Base-by-base conservation (phyloP, 176 grass and related monocot genomes). In the Pontederia crassipes region DNA sequence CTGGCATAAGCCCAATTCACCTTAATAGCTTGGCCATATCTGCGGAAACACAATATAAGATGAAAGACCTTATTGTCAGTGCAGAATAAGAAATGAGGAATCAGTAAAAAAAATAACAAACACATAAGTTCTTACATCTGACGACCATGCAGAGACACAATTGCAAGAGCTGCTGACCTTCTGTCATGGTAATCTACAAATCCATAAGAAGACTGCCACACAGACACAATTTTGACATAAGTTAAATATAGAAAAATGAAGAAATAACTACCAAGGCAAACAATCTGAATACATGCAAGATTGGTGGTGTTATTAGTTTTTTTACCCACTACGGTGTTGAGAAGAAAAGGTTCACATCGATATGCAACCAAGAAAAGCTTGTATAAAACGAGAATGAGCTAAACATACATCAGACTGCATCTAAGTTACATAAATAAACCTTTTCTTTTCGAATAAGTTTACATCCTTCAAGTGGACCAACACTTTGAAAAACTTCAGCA, bases 361-460 rank as follows among this genome's bases (percentile, higher is more conserved):
- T 40, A 40, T 40, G 2, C 0, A 71, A 2, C 56, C 8, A 40
- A 12, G 32, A 61, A 79, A 3, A 73, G 17, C 10, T 9, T 9
- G 32, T 40, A 1, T 40, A 40, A 4, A 40, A 40, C 6, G 2
- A 40, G 4, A 40, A 40, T 40, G 32, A 40, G 32, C 6, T 40
- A 7, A 40, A 7, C 32, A 40, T 40, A 7, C 6, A 40, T 40
- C 32, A 40, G 32, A 40, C 2, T 40, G 32, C 32, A 40, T 40
- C 32, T 40, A 40, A 4, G 32, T 4, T 40, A 40, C 6, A 40
- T 7, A 40, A 40, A 40, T 40, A 61, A 15, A 96, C 92, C 92
- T 96, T 96, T 72, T 96, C 92, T 72, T 96, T 96, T 55, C 87
- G 85, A 62, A 97, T 97, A 78, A 97, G 92, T 59, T 97, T 97